Base-by-base conservation (phyloP, 371 early-diverging fungal genomes). In the Lichtheimia ornata region DNA sequence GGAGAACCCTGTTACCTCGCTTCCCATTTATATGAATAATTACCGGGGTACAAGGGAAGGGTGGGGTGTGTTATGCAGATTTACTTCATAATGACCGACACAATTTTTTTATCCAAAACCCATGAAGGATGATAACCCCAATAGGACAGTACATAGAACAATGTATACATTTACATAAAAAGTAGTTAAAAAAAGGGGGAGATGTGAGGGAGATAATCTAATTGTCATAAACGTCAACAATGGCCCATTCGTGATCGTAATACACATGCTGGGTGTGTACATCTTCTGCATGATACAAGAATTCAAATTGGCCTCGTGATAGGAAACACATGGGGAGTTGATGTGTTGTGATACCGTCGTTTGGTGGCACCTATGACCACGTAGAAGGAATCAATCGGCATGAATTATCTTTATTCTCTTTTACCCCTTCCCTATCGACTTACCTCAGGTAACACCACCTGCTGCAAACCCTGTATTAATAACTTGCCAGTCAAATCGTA, bases 251-350 rank as follows among this genome's bases (percentile, higher is more conserved):
- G 56, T 83, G 81, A 55, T 86, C 85, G 70, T 83, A 85, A 58
- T 83, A 81, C 7, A 83, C 74, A 9, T 79, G 61, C n/a, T 84
- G 74, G 15, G 81, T 76, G 50, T 79, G 75, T 18, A 88, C 82
- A 68, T 88, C 86, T 63, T 88, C 86, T n/a, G 79, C 84, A 65
- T 88, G 86, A 65, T 85, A 86, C 2, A 86, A 67, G 24, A 88
- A 70, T 65, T 85, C 82, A 67, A 78, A 88, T 54, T 80, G 79
- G 15, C 88, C 88, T 17, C 84, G 72, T 47, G 86, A 84, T 59
- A 85, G 65, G 63, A 88, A 88, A 64, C 83, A 86, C 14, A 86
- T 69, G 0, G 88, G 85, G 18, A 88, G 56, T 18, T 59, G 50
- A 58, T 81, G 78, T 14, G 67, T 75, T 6, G 71, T 64, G 20